phyloP scores from a whole-genome alignment of 371 early-diverging fungal species.

The Syncephalastrum monosporum region DNA sequence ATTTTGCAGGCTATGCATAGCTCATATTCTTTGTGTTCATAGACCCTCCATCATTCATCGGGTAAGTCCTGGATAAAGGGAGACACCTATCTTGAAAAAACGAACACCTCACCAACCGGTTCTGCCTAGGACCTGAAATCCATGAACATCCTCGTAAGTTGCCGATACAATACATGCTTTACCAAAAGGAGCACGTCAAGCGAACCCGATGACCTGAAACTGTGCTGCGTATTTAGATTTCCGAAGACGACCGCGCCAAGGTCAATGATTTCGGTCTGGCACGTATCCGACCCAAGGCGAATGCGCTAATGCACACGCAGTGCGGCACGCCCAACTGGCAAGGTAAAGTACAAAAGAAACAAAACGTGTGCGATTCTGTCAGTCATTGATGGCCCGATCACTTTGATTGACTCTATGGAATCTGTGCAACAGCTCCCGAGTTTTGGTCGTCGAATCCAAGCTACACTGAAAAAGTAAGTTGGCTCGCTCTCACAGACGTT shows the following conservation, averaged over 20 bases:
- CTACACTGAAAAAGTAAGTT: constrained; percentile 75
- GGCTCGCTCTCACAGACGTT: background rate
- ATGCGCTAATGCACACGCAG: constrained; percentile 67
- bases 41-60: constrained; percentile 49
- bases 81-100: background rate
- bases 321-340: constrained; percentile 83
- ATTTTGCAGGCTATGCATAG: background rate
- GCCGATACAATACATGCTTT: background rate
- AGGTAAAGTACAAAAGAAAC: constrained; percentile 11
- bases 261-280: constrained; percentile 84
- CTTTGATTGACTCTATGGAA: background rate
- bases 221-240: constrained; percentile 33
- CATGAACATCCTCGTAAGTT: constrained; percentile 72
- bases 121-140: constrained; percentile 72
- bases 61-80: constrained; percentile 17
- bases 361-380: background rate
- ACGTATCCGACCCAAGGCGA: constrained; percentile 68
- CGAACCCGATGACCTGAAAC: background rate
- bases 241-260: constrained; percentile 68
- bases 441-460: constrained; percentile 71
- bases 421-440: constrained; percentile 61
- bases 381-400: background rate
- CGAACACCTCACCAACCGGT: background rate
- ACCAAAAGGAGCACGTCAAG: no score
- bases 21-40: background rate